A percentile compares a stretch with the other conserved stretches of the same genome.
These are phyloP conservation scores for Cercospora sp. DNA, from an alignment of 2,329 filamentous ascomycete species.

Conservation along the genomic window DNA sequence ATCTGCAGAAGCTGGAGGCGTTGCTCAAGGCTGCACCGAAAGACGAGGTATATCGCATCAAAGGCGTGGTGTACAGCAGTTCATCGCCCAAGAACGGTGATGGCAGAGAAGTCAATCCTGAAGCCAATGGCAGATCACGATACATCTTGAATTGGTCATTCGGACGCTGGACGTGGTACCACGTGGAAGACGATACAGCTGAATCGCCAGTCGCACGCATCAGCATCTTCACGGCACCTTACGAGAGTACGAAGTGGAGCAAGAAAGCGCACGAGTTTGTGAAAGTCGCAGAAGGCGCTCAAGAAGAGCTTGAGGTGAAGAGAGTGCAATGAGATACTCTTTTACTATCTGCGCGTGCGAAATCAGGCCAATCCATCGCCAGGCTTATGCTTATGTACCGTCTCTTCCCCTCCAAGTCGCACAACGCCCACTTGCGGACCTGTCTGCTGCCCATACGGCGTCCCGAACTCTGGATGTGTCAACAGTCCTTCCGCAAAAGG, in stretches of 20 bases:
- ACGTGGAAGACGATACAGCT: conserved; percentile 28
- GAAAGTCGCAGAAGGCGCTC: conserved; percentile 29
- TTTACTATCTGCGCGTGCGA: neutral
- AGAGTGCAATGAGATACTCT: conserved; percentile 34
- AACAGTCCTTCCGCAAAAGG: neutral
- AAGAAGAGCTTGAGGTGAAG: conserved; percentile 54
- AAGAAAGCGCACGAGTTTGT: conserved; percentile 61
- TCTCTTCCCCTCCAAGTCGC: neutral
- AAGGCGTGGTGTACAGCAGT: conserved; percentile 61
- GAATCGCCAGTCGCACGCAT: conserved; percentile 62
- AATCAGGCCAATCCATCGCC: neutral
- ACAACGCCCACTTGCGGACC: neutral
- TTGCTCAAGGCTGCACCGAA: conserved; percentile 76
- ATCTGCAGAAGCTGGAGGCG: conserved; percentile 60
- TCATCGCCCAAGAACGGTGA: conserved; percentile 44
- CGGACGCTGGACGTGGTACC: conserved; percentile 82
- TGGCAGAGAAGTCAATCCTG: conserved; percentile 38
- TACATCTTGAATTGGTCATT: conserved; percentile 99
- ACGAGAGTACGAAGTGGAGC: conserved; percentile 74
- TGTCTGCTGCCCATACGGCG: neutral
- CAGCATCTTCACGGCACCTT: conserved; percentile 72
- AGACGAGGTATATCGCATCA: conserved; percentile 95
- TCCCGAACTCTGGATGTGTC: neutral
- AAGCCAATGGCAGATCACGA: conserved; percentile 47
- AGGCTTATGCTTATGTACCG: neutral